Evolutionary conservation across 1,284 basidiomycete species (phyloP).

Genomic region (Ustilago sp.): DNA sequence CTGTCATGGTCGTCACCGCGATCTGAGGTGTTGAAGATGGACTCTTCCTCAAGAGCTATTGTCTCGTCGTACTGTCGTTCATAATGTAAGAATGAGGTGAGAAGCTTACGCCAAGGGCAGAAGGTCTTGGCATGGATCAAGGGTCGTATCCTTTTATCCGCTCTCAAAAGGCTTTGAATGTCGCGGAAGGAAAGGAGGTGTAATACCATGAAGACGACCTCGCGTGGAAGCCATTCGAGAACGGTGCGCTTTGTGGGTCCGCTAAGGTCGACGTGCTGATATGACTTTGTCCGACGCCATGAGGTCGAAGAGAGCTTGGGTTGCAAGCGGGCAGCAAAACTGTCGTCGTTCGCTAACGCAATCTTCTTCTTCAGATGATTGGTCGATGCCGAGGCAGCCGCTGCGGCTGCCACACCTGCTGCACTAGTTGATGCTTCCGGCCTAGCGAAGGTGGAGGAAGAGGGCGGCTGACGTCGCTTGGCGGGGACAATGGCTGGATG

Average conservation of each 20-base stretch:
- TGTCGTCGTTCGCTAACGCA: conserved; percentile 38
- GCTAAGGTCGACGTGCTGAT: conserved; percentile 42
- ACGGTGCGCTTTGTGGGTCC: conserved; percentile 51
- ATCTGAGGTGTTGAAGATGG: conserved; percentile 19
- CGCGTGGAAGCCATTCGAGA: conserved; percentile 60
- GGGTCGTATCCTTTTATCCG: conserved; percentile 53
- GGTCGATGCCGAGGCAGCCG: conserved; percentile 3
- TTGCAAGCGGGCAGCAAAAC: conserved; percentile 35
- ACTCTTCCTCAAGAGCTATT: conserved; percentile 36
- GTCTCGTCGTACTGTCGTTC: conserved; percentile 46
- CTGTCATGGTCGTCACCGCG: conserved; percentile 10
- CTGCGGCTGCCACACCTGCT: not conserved
- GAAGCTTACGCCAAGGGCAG: conserved; percentile 57
- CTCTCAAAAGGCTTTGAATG: conserved; percentile 42
- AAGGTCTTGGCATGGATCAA: conserved; percentile 50
- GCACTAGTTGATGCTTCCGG: conserved; percentile 21
- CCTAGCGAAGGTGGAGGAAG: conserved; percentile 18
- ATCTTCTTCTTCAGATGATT: conserved; percentile 33
- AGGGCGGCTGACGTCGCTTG: conserved; percentile 34
- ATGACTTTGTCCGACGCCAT: conserved; percentile 44
- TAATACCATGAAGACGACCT: conserved; percentile 55
- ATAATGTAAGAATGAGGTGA: conserved; percentile 29
- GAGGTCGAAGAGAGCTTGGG: conserved; percentile 40
- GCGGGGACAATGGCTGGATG: conserved; percentile 12
- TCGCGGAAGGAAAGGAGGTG: conserved; percentile 52